Base-by-base conservation (phyloP, 2,329 filamentous ascomycete genomes). In the Cercospora janseana region DNA sequence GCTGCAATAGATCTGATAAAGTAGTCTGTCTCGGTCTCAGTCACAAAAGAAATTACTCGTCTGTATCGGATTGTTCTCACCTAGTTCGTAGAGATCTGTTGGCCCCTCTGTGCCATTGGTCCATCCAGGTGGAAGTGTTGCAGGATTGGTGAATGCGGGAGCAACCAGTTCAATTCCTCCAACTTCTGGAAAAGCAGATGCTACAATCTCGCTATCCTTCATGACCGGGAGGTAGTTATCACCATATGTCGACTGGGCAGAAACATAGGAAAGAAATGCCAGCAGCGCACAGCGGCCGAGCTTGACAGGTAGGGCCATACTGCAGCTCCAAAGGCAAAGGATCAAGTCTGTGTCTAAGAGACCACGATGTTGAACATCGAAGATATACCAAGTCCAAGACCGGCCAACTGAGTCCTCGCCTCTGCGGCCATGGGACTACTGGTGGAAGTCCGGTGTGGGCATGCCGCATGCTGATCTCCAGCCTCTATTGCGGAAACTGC, bases 181-280 rank as follows among this genome's bases (percentile, higher is more conserved):
- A 3, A 65, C 66, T 29, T 58, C 59, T 5, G 65, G 65, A 24
- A 70, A 70, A 2, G 63, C 63, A 4, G 49, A 58, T 16, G 64
- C 65, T 46, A 69, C 65, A 16, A 51, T 20, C 15, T 51, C 42
- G 42, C 49, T 51, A 28, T 51, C 49, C n/a, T 41, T 38, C 20
- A 20, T 51, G 6, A 27, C 27, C 26, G 21, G 10, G 5, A 42
- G 18, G n/a, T 23, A 42, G 26, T 46, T 47, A 24, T 38, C 18
- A 40, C 44, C 42, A 40, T 40, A 40, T 4, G 35, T 24, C 4
- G 21, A 15, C 16, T 40, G 35, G n/a, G 35, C 35, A 2, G 8
- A 13, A 40, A 23, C 35, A 24, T 40, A 23, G 0, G 16, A 40
- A 6, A 40, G 21, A 40, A 9, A 9, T 13, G 35, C 12, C 6